Evolutionary conservation across 225 moss, liverwort and hornwort genomes (phyloP), one percentile per base, ranked within the genome.

Genomic region (Neckera pumila): DNA sequence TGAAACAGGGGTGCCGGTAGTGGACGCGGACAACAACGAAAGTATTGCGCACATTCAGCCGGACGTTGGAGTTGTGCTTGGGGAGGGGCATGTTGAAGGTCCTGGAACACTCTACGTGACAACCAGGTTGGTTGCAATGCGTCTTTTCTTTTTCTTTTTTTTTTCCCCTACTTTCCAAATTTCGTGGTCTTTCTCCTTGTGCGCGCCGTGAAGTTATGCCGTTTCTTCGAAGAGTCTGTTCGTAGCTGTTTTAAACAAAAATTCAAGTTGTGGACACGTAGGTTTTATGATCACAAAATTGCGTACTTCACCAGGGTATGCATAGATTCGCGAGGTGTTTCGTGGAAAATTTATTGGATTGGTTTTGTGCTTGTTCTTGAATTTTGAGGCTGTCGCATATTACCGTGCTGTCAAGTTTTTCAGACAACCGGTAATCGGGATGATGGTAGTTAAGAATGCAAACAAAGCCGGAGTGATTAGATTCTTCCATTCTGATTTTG

Each of bases 71-170:
- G 89, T 98, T 81, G 93, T 97, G 86, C 91, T 97, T 66, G 97
- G 94, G 27, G 95, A 95, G 14, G 90, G 92, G 59, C 86, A 85
- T 31, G 85, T 91, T n/a, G 94, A 96, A 60, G 95, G 95, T 82
- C 93, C 93, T 58, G 98, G 98, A 43, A 98, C 96, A 25, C 92
- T 98, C 53, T 95, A 95, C 88, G 95, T 98, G 79, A 97, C 97
- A 23, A 98, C 96, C 67, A 97, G 93, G 98, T 97, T 40, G 74
- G 77, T 89, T 85, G 54, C 53, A 17, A 54, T 26, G 53, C 21
- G n/a, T 56, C 26, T 27, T 10, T 16, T 14, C 16, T 27, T 77
- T 16, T 11, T 19, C 27, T 77, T 38, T 22, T 58, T 14, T 7
- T 57, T 49, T 10, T 3, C n/a, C n/a, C n/a, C n/a, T n/a, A n/a